phyloP scores from a whole-genome alignment of 2,329 filamentous ascomycete genomes.

The Plenodomus biglobosus region DNA sequence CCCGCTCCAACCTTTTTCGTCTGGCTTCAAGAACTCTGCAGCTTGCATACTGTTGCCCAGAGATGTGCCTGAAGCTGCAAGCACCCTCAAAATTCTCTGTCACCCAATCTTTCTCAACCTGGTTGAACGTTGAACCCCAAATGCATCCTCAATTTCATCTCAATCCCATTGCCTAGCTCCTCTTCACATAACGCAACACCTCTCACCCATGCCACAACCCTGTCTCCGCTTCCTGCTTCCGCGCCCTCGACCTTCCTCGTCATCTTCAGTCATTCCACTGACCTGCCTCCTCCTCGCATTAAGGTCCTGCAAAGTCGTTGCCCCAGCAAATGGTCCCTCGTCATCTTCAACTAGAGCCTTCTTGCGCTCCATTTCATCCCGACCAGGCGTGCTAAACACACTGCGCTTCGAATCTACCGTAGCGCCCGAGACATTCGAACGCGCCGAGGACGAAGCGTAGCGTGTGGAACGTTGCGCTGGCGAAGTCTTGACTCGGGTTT shows the following conservation, averaged over 20 bases:
- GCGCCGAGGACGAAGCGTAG: slow-evolving; percentile 4
- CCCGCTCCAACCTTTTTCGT: no score
- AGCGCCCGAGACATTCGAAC: slow-evolving; percentile 2
- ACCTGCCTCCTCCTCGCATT: slow-evolving; percentile 16
- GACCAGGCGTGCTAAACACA: slow-evolving; percentile 30
- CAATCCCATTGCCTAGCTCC: not conserved
- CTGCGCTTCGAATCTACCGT: slow-evolving; percentile 9
- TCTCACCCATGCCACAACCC: slow-evolving; percentile 1
- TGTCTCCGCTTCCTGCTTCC: not conserved
- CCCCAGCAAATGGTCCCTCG: slow-evolving; percentile 27
- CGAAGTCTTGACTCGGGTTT: not conserved
- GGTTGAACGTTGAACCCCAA: no score
- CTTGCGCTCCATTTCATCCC: slow-evolving; percentile 39
- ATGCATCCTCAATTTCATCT: not conserved
- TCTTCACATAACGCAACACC: slow-evolving; percentile 24
- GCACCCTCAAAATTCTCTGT: no score
- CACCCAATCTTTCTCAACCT: no score
- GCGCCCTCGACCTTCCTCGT: not conserved
- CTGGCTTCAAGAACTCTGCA: no score
- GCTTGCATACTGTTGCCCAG: no score
- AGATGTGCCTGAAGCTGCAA: no score
- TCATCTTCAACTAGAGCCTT: slow-evolving; percentile 23
- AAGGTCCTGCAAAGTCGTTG: slow-evolving; percentile 19
- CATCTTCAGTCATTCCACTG: slow-evolving; percentile 5
- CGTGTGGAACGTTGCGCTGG: not conserved